phyloP scores from a whole-genome alignment of 2,329 filamentous ascomycete species.

The Penicillium sp. region DNA sequence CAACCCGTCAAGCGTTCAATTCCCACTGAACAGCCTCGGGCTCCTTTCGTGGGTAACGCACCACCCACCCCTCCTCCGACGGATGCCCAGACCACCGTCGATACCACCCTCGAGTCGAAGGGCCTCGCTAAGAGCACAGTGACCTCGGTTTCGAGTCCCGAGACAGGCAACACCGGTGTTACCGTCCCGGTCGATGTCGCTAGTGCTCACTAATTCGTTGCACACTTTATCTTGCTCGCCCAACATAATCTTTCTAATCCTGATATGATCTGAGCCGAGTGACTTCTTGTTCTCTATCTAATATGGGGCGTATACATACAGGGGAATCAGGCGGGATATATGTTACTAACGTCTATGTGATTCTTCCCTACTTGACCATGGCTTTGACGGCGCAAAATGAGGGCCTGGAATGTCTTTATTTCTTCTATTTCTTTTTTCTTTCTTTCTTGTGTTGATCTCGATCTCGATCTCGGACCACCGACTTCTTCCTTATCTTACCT shows the following conservation, averaged over 20 bases:
- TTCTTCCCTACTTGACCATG: conserved; percentile 25
- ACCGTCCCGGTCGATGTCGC: conserved; percentile 27
- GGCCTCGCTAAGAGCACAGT: conserved; percentile 35
- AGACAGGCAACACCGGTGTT: conserved; percentile 27
- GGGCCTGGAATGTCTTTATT: conserved; percentile 23
- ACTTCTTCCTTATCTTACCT: conserved; percentile 15
- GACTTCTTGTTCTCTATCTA: conserved; percentile 30
- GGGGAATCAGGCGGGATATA: conserved; percentile 33
- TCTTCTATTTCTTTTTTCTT: conserved; percentile 4
- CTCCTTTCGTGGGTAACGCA: conserved; percentile 49
- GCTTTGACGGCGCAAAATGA: conserved; percentile 33
- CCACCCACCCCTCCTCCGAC: conserved; percentile 66
- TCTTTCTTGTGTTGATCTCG: conserved; percentile 10
- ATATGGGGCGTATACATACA: conserved; percentile 40
- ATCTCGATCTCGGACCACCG: background rate
- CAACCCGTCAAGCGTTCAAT: conserved; percentile 36
- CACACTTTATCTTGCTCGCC: conserved; percentile 25
- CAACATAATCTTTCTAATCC: conserved; percentile 27
- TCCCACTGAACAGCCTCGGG: conserved; percentile 41
- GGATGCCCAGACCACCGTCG: conserved; percentile 62
- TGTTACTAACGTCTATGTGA: conserved; percentile 27
- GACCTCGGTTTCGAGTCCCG: conserved; percentile 32
- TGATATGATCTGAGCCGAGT: conserved; percentile 15
- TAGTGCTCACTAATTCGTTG: conserved; percentile 27
- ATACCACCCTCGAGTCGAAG: conserved; percentile 42